phyloP scores from a whole-genome alignment of 345 rosid genomes.

The Citrus trifoliata region DNA sequence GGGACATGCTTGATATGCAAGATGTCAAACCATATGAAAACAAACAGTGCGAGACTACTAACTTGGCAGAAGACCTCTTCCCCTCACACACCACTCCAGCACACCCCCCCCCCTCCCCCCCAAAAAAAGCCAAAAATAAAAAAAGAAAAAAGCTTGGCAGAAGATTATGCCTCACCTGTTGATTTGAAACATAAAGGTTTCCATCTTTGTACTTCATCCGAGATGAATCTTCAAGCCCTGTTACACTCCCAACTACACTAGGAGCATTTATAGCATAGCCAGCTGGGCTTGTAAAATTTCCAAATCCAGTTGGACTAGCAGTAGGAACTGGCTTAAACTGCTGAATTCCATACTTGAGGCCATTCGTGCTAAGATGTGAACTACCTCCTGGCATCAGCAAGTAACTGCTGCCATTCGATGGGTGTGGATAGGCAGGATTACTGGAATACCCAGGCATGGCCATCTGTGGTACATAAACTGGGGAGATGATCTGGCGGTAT shows the following conservation, averaged over 20 bases:
- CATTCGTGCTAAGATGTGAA: slow-evolving; percentile 64
- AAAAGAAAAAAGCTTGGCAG: background rate
- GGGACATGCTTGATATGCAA: background rate
- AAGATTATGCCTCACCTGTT: slow-evolving; percentile 52
- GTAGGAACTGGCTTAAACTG: slow-evolving; percentile 77
- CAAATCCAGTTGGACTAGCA: slow-evolving; percentile 59
- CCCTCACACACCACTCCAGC: no score
- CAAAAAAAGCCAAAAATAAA: no score
- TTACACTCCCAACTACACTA: slow-evolving; percentile 70
- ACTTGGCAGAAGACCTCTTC: background rate
- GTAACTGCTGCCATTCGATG: slow-evolving; percentile 77
- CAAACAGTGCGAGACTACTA: background rate
- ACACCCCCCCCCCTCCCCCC: no score
- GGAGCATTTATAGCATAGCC: slow-evolving; percentile 72
- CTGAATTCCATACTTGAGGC: slow-evolving; percentile 85
- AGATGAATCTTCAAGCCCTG: slow-evolving; percentile 83
- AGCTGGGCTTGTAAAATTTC: slow-evolving; percentile 49
- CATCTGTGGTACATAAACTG: slow-evolving; percentile 83
- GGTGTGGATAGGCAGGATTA: slow-evolving; percentile 79
- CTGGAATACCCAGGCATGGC: slow-evolving; percentile 86
- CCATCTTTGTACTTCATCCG: slow-evolving; percentile 84
- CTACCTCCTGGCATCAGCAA: slow-evolving; percentile 87
- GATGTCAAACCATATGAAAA: background rate
- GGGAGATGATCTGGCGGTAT: slow-evolving; percentile 78
- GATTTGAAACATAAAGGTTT: slow-evolving; percentile 73